Evolutionary conservation across 805 yeast species (phyloP), one percentile per base, ranked within the genome.

Genomic region (Starmerella asiatica): DNA sequence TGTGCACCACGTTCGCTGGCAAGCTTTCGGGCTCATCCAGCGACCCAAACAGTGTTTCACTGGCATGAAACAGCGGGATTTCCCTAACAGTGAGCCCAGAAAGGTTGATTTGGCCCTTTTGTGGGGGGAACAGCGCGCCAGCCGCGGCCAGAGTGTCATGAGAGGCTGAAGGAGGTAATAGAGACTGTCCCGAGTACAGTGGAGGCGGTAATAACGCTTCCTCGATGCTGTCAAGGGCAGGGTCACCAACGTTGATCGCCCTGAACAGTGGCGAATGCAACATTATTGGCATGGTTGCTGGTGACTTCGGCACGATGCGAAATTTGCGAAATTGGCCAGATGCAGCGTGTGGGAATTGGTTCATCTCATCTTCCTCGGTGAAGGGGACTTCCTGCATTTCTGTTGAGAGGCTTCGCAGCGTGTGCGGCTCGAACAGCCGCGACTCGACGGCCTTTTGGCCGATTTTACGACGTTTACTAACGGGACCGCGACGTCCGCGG

Each of bases 311-410:
- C 15, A 21, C 23, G 15, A 46, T 41, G 15, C 37, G 17, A 35
- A 46, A 46, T 36, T 45, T 46, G 18, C 33, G 34, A 40, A 46
- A 46, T 26, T 27, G 44, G 14, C 5, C 17, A 11, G 38, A 9
- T 5, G 7, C 26, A 6, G 9, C 8, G n/a, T 5, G 24, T 7
- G 34, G 34, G 4, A 20, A 7, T 5, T 5, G 5, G 4, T 5
- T 16, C 34, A 21, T 6, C 15, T 45, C 49, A 8, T 46, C 50
- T 14, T 46, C 50, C 9, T 36, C 15, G 4, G 12, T 33, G 29
- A 45, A 45, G 3, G 34, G 34, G 4, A 30, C 21, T 31, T 46
- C 48, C 16, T 18, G 24, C 50, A 46, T 44, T 11, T 28, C 35
- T 5, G 46, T 44, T n/a, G 17, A 7, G 6, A 38, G 27, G 6